These are phyloP conservation scores for Elaeis guineensis DNA, from an alignment of 176 grass and related monocot genomes.

Conservation along the genomic window DNA sequence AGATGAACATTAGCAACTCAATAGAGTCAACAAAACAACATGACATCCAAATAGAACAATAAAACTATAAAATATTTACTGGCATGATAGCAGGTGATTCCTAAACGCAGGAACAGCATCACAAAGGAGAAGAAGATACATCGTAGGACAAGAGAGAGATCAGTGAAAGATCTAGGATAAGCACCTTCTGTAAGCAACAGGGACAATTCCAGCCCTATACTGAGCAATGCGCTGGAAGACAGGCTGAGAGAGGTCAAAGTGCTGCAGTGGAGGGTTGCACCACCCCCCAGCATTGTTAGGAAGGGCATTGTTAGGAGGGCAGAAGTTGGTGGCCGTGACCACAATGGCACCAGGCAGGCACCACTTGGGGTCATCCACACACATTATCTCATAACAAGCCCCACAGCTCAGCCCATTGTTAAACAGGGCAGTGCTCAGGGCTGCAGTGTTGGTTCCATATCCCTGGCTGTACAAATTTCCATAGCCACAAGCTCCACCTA, in stretches of 20 bases:
- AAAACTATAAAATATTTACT: too few relatives aligned
- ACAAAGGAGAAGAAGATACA: too few relatives aligned
- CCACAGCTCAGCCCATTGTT: slow-evolving; percentile 54
- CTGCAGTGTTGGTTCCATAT: slow-evolving; percentile 88
- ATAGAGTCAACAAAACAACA: too few relatives aligned
- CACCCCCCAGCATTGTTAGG: slow-evolving; percentile 43
- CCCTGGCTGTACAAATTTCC: slow-evolving; percentile 90
- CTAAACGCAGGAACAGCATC: too few relatives aligned
- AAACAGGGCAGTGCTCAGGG: slow-evolving; percentile 88
- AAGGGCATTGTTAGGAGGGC: slow-evolving; percentile 57
- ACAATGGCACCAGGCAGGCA: slow-evolving; percentile 37
- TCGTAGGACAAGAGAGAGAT: too few relatives aligned
- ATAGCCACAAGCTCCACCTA: slow-evolving; percentile 93
- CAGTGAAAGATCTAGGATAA: not conserved
- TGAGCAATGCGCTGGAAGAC: slow-evolving; percentile 49
- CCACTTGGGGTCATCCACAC: slow-evolving; percentile 18
- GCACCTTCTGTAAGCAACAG: slow-evolving; percentile 53
- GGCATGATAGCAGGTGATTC: too few relatives aligned
- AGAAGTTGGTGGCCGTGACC: slow-evolving; percentile 70
- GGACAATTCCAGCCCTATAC: slow-evolving; percentile 46
- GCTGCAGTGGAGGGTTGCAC: slow-evolving; percentile 66
- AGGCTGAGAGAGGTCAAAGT: slow-evolving; percentile 73
- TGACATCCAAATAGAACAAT: too few relatives aligned
- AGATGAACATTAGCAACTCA: too few relatives aligned
- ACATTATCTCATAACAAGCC: slow-evolving; percentile 62